phyloP scores from a whole-genome alignment of 2,329 filamentous ascomycete species.

The Microcyclospora tardicrescens region DNA sequence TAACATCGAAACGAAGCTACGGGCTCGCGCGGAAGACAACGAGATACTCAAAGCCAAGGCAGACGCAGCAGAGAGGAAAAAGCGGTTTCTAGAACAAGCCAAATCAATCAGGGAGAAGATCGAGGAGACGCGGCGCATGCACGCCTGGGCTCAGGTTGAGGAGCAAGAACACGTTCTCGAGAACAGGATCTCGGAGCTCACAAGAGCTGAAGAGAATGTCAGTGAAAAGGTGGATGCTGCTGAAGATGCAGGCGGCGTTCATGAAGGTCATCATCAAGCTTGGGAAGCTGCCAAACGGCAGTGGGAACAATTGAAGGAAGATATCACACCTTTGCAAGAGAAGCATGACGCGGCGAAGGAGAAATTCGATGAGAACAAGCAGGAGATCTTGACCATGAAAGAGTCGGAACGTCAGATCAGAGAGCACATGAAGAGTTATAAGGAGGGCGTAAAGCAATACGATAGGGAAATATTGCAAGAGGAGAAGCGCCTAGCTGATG shows the following conservation, averaged over 20 bases:
- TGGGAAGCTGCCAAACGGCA: constrained; percentile 25
- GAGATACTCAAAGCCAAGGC: constrained; percentile 43
- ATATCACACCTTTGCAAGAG: constrained; percentile 33
- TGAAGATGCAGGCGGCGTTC: constrained; percentile 30
- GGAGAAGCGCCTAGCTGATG: constrained; percentile 43
- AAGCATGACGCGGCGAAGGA: constrained; percentile 37
- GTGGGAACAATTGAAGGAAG: constrained; percentile 22
- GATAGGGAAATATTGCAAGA: constrained; percentile 40
- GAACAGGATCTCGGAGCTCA: constrained; percentile 18
- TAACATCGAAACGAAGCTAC: constrained; percentile 52
- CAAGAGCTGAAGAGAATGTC: constrained; percentile 34
- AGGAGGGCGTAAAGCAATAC: constrained; percentile 27
- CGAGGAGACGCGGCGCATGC: constrained; percentile 48
- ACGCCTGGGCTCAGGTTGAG: constrained; percentile 79
- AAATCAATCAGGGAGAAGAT: constrained; percentile 50
- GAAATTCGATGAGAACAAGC: constrained; percentile 32
- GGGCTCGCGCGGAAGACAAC: constrained; percentile 51
- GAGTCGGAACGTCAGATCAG: constrained; percentile 55
- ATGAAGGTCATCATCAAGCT: constrained; percentile 31
- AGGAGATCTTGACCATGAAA: constrained; percentile 12
- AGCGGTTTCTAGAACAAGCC: constrained; percentile 53
- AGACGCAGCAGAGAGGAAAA: constrained; percentile 50
- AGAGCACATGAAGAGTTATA: constrained; percentile 42
- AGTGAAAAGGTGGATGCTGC: constrained; percentile 27
- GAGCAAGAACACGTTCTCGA: constrained; percentile 48